These are phyloP conservation scores for Neonectria punicea DNA, from an alignment of 2,329 filamentous ascomycete species.

Conservation along the genomic window DNA sequence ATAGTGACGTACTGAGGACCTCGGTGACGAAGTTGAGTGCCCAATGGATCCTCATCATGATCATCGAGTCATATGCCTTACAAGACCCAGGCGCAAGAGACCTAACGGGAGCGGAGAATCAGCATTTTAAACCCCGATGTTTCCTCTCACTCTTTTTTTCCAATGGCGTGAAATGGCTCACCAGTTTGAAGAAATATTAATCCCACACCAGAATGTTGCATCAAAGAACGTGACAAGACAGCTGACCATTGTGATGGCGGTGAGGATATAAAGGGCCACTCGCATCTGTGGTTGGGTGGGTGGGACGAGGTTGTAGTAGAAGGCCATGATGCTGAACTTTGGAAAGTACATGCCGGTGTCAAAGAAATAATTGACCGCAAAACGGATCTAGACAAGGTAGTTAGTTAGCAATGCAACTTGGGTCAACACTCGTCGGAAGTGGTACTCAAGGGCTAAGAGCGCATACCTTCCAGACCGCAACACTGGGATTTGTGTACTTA, in stretches of 20 bases:
- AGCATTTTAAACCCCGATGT: not conserved
- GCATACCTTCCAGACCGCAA: slow-evolving; percentile 7
- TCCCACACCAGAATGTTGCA: slow-evolving; percentile 40
- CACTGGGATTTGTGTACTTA: not conserved
- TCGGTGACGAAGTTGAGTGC: slow-evolving; percentile 36
- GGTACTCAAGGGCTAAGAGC: too few relatives aligned
- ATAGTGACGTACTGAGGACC: slow-evolving; percentile 30
- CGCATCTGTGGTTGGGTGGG: slow-evolving; percentile 30
- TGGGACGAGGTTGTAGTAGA: slow-evolving; percentile 38
- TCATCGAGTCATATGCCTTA: slow-evolving; percentile 30
- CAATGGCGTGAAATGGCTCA: not conserved
- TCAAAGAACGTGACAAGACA: slow-evolving; percentile 30
- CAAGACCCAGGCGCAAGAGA: slow-evolving; percentile 14
- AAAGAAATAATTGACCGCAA: slow-evolving; percentile 41
- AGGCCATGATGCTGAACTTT: slow-evolving; percentile 40
- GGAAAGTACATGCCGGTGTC: slow-evolving; percentile 40
- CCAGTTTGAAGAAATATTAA: slow-evolving; percentile 38
- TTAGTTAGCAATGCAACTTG: not conserved
- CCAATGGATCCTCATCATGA: slow-evolving; percentile 38
- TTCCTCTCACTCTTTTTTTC: too few relatives aligned
- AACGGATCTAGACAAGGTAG: slow-evolving; percentile 20
- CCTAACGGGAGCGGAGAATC: not conserved
- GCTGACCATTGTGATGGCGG: slow-evolving; percentile 21
- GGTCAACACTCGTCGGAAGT: too few relatives aligned
- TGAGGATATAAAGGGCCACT: slow-evolving; percentile 28